These are phyloP conservation scores for Chrysosphaeria jannelii DNA, from an alignment of 2,329 filamentous ascomycete genomes.

Conservation along the genomic window DNA sequence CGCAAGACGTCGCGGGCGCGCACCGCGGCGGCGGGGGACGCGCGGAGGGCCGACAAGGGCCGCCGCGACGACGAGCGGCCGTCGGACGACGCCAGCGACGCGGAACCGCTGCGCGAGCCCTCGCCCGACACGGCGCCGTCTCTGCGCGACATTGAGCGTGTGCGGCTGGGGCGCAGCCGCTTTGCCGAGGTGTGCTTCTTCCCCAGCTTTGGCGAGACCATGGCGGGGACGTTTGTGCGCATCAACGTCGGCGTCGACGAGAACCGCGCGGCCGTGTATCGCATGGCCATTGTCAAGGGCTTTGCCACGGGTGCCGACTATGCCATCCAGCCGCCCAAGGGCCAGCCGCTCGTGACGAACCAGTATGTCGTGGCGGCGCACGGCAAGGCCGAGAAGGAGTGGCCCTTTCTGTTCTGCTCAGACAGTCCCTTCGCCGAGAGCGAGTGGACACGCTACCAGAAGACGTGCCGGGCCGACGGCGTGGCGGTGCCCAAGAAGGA, in stretches of 20 bases:
- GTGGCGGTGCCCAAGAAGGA: constrained; percentile 45
- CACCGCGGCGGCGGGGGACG: constrained; percentile 44
- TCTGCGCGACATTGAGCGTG: constrained; percentile 55
- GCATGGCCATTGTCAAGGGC: constrained; percentile 66
- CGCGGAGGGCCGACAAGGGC: constrained; percentile 30
- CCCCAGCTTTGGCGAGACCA: constrained; percentile 57
- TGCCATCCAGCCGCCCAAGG: constrained; percentile 42
- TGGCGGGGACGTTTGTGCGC: constrained; percentile 61
- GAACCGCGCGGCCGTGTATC: constrained; percentile 49
- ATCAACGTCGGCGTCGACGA: constrained; percentile 56
- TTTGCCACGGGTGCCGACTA: constrained; percentile 61
- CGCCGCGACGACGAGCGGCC: constrained; percentile 24
- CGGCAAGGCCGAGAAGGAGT: constrained; percentile 57
- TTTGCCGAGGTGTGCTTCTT: constrained; percentile 86
- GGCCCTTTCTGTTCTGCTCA: constrained; percentile 74
- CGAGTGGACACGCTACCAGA: constrained; percentile 59
- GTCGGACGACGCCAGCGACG: constrained; percentile 34
- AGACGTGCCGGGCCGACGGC: constrained; percentile 40
- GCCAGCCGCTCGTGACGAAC: constrained; percentile 53
- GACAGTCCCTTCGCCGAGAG: constrained; percentile 34
- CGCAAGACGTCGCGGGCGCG: constrained; percentile 46
- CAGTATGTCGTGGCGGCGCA: constrained; percentile 60
- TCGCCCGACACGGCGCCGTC: constrained; percentile 31
- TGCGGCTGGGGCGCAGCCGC: constrained; percentile 55
- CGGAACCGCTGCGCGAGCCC: constrained; percentile 27